Evolutionary conservation across 2,329 filamentous ascomycete species (phyloP).

Genomic region (Monilinia fructicola): DNA sequence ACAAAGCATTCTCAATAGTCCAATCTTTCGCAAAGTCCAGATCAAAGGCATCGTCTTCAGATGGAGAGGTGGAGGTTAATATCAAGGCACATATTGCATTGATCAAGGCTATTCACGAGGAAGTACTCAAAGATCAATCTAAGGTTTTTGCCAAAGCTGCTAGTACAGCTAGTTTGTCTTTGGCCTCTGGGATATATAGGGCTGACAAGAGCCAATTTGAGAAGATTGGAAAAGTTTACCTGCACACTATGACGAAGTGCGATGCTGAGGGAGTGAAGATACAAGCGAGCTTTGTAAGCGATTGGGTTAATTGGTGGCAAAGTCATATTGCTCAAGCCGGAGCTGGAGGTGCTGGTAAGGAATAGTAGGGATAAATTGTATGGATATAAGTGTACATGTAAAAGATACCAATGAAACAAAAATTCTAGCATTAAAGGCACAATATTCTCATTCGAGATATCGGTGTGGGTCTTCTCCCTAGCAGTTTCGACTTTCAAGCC

Average conservation of each 20-base stretch:
- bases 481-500: too few relatives aligned
- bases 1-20: constrained; percentile 71
- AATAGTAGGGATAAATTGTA: constrained; percentile 2
- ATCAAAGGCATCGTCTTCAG: constrained; percentile 53
- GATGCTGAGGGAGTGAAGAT: constrained; percentile 58
- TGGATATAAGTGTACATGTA: constrained; percentile 6
- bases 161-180: constrained; percentile 68
- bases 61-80: constrained; percentile 46
- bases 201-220: constrained; percentile 53
- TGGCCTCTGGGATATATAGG: constrained; percentile 61
- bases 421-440: neutral
- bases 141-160: constrained; percentile 73
- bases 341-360: constrained; percentile 1
- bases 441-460: too few relatives aligned
- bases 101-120: constrained; percentile 66
- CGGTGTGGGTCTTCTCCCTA: too few relatives aligned
- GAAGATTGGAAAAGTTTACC: constrained; percentile 63
- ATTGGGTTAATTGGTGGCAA: constrained; percentile 74
- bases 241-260: constrained; percentile 59
- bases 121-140: constrained; percentile 61
- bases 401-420: constrained; percentile 15
- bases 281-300: constrained; percentile 65
- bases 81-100: constrained; percentile 48
- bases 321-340: constrained; percentile 42
- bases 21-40: constrained; percentile 68